Conservation (phyloP, 228 moss, liverwort and hornwort genomes). For the Sphagnum fallax region DNA sequence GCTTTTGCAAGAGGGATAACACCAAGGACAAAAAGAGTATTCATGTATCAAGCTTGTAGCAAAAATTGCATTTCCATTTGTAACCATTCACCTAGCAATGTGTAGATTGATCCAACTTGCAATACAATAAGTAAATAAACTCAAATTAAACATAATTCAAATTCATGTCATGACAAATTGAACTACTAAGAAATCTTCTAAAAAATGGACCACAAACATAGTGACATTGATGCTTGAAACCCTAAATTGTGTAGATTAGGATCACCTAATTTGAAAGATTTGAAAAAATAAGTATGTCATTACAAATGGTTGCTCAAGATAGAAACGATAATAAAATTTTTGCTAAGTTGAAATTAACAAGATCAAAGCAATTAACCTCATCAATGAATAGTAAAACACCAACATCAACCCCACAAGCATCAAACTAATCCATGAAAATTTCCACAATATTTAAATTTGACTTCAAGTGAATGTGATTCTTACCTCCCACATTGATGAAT, state of each 20-base stretch:
- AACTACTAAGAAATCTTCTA: neutral
- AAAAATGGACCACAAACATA: neutral
- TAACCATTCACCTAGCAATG: slow-evolving; percentile 39
- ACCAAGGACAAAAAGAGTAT: slow-evolving; percentile 30
- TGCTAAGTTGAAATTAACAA: neutral
- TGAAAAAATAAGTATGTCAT: neutral
- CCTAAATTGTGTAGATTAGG: neutral
- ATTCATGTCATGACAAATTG: neutral
- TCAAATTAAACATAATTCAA: neutral
- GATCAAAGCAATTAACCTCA: slow-evolving; percentile 13
- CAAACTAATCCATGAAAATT: slow-evolving; percentile 1
- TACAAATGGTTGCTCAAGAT: too few relatives aligned
- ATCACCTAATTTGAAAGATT: neutral
- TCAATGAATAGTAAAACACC: slow-evolving; percentile 37
- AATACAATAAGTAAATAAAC: neutral
- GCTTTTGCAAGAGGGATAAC: too few relatives aligned
- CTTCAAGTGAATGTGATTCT: too few relatives aligned
- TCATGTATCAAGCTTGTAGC: slow-evolving; percentile 42
- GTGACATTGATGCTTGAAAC: neutral
- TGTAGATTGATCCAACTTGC: slow-evolving; percentile 38
- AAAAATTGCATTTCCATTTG: slow-evolving; percentile 28
- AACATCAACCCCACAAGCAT: slow-evolving; percentile 46
- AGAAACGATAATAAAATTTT: too few relatives aligned
- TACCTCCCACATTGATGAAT: too few relatives aligned
- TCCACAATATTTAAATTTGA: too few relatives aligned